Percentiles rank a stretch among this genome's conserved stretches.
Evolutionary conservation across 1,139 yeast genomes (phyloP).

Genomic region (Zygosaccharomyces pseudobailii): DNA sequence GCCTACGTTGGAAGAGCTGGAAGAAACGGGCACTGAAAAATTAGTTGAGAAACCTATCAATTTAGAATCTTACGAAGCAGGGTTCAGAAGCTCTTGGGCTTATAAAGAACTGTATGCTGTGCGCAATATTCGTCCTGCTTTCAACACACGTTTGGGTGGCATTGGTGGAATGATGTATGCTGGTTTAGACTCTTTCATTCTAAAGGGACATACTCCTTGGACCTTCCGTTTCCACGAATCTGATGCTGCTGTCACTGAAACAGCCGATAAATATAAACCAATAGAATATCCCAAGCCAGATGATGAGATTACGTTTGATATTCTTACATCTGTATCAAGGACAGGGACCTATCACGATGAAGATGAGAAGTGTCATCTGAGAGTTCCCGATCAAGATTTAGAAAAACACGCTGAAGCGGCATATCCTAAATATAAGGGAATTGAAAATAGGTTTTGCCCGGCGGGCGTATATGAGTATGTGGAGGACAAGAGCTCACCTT

Average conservation of each 20-base stretch:
- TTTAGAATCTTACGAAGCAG: slow-evolving; percentile 54
- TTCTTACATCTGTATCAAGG: slow-evolving; percentile 85
- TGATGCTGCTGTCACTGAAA: slow-evolving; percentile 66
- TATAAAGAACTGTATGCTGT: slow-evolving; percentile 74
- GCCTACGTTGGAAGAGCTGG: slow-evolving; percentile 40
- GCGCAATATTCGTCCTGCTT: slow-evolving; percentile 89
- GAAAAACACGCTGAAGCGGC: slow-evolving; percentile 60
- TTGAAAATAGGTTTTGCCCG: slow-evolving; percentile 91
- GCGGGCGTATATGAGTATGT: slow-evolving; percentile 97
- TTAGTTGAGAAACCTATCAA: slow-evolving; percentile 43
- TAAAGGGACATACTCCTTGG: slow-evolving; percentile 82
- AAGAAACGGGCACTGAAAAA: slow-evolving; percentile 38
- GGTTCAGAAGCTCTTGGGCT: slow-evolving; percentile 77
- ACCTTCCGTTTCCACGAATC: slow-evolving; percentile 68
- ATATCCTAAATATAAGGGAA: slow-evolving; percentile 75
- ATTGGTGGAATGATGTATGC: slow-evolving; percentile 79
- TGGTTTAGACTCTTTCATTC: slow-evolving; percentile 74
- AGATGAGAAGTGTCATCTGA: slow-evolving; percentile 83
- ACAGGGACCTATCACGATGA: slow-evolving; percentile 97
- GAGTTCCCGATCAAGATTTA: slow-evolving; percentile 70
- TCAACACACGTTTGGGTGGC: slow-evolving; percentile 62
- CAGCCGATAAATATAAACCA: slow-evolving; percentile 60
- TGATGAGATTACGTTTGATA: slow-evolving; percentile 81
- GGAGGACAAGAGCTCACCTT: slow-evolving; percentile 53
- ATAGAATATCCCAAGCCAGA: slow-evolving; percentile 94